Percentiles rank a stretch among this genome's conserved stretches.
Conservation (phyloP, 1,284 basidiomycete species). For the Cryptococcus hybrid region DNA sequence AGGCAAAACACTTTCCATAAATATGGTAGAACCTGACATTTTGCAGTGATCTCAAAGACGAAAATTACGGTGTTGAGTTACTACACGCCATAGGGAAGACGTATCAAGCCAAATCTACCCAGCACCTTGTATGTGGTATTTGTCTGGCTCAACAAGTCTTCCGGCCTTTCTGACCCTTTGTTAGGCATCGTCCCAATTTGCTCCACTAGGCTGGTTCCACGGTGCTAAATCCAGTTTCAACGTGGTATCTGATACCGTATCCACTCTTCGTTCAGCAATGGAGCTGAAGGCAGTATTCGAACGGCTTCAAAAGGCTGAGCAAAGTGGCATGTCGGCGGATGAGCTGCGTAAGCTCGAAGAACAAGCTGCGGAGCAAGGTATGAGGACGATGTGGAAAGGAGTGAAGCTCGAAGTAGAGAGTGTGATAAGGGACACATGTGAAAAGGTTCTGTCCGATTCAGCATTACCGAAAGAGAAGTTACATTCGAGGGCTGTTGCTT, state of each 20-base stretch:
- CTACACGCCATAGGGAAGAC: slow-evolving; percentile 89
- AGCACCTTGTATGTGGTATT: slow-evolving; percentile 45
- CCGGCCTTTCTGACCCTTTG: neutral
- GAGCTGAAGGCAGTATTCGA: slow-evolving; percentile 95
- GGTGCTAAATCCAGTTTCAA: slow-evolving; percentile 93
- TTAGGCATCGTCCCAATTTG: slow-evolving; percentile 61
- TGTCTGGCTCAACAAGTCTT: neutral
- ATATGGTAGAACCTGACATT: neutral
- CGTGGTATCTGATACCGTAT: slow-evolving; percentile 89
- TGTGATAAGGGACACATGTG: slow-evolving; percentile 89
- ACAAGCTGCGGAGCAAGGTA: slow-evolving; percentile 87
- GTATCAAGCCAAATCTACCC: slow-evolving; percentile 74
- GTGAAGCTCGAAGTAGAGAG: slow-evolving; percentile 95
- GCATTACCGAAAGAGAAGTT: slow-evolving; percentile 57
- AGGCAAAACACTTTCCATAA: slow-evolving; percentile 27
- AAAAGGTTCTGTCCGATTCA: slow-evolving; percentile 66
- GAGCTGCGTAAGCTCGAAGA: slow-evolving; percentile 90
- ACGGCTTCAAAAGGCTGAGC: slow-evolving; percentile 88
- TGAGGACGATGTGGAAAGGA: slow-evolving; percentile 92
- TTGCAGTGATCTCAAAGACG: slow-evolving; percentile 72
- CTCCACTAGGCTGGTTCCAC: slow-evolving; percentile 72
- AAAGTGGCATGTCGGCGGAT: slow-evolving; percentile 79
- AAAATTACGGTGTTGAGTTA: slow-evolving; percentile 91
- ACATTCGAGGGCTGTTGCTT: slow-evolving; percentile 70
- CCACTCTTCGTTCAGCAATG: slow-evolving; percentile 61